phyloP scores from a whole-genome alignment of 371 early-diverging fungal genomes.

The Lichtheimia ramosa region DNA sequence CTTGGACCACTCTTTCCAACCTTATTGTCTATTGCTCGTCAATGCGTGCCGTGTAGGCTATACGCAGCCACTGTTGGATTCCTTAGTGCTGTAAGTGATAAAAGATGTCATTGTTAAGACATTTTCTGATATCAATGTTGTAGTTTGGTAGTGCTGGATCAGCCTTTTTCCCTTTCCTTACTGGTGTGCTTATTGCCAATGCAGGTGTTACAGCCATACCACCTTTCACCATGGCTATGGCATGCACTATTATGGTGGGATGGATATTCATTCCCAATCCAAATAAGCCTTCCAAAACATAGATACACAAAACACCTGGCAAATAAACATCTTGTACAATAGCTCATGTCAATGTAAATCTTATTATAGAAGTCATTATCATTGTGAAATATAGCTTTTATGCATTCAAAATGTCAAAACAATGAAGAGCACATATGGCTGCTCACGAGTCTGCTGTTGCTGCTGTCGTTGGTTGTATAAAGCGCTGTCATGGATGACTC shows the following conservation, averaged over 20 bases:
- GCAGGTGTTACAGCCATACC: slow-evolving; percentile 17
- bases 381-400: not conserved
- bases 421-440: not conserved
- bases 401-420: not conserved
- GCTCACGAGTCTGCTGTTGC: not conserved
- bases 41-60: slow-evolving; percentile 16
- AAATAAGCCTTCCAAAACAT: not conserved
- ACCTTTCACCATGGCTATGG: slow-evolving; percentile 20
- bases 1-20: slow-evolving; percentile 32
- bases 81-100: slow-evolving; percentile 16
- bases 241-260: slow-evolving; percentile 8
- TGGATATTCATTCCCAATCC: slow-evolving; percentile 27
- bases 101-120: not conserved
- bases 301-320: no score
- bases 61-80: slow-evolving; percentile 24
- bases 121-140: not conserved
- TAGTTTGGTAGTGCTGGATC: slow-evolving; percentile 24
- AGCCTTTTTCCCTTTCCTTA: slow-evolving; percentile 23
- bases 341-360: not conserved
- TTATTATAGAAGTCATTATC: not conserved
- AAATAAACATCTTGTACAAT: not conserved
- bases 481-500: not conserved
- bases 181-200: slow-evolving; percentile 14
- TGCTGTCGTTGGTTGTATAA: no score
- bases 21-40: slow-evolving; percentile 18